These are phyloP conservation scores for Ramalina peruviana DNA, from an alignment of 495 filamentous ascomycete species.

Conservation along the genomic window DNA sequence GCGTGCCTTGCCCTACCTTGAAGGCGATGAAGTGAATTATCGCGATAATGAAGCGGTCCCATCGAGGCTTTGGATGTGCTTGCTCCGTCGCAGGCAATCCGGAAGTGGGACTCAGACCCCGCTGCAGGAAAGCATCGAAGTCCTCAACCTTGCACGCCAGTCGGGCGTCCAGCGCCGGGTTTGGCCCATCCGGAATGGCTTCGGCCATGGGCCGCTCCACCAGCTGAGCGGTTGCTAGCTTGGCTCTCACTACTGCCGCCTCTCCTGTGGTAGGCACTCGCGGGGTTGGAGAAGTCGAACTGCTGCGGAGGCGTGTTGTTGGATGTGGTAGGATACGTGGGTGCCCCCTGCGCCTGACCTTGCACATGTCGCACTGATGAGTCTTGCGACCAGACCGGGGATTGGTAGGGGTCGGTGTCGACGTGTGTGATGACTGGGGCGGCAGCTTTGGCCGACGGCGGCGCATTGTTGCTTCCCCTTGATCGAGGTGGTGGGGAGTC, in stretches of 20 bases:
- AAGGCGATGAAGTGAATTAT: no score
- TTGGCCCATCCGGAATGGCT: slow-evolving; percentile 18
- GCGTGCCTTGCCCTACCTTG: no score
- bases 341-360: slow-evolving; percentile 31
- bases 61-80: no score
- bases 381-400: slow-evolving; percentile 63
- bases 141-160: slow-evolving; percentile 10
- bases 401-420: slow-evolving; percentile 61
- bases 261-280: slow-evolving; percentile 16
- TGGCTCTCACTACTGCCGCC: slow-evolving; percentile 19
- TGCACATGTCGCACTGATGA: slow-evolving; percentile 67
- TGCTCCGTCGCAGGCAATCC: no score
- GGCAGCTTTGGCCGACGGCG: slow-evolving; percentile 26
- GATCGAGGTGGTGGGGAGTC: slow-evolving; percentile 35
- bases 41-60: no score
- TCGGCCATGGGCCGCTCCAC: slow-evolving; percentile 10
- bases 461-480: slow-evolving; percentile 24
- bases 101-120: no score
- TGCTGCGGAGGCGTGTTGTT: slow-evolving; percentile 15
- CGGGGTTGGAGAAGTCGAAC: slow-evolving; percentile 15
- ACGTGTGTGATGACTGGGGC: slow-evolving; percentile 47
- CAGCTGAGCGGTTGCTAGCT: slow-evolving; percentile 11
- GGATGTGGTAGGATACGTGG: slow-evolving; percentile 24
- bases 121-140: no score
- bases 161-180: slow-evolving; percentile 9